A percentile compares a stretch with the other conserved stretches of the same genome.
Evolutionary conservation across 176 grass and related monocot genomes (phyloP).

Genomic region (Canna indica): DNA sequence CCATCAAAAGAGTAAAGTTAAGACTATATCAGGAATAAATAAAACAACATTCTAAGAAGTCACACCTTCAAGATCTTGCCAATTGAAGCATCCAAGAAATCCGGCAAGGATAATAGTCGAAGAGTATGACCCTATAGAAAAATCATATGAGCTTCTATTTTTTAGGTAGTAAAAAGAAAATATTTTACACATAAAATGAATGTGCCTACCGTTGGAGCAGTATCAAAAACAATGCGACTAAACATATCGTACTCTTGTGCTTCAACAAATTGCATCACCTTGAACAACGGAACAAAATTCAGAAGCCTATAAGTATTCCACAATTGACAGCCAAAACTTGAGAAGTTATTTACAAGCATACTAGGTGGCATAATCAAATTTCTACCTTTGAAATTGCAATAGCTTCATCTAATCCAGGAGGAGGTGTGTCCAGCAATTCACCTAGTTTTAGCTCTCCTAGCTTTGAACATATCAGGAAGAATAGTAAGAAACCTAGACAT

Average conservation of each 20-base stretch:
- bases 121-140: conserved; percentile 83
- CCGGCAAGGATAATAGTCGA: conserved; percentile 82
- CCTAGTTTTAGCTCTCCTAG: conserved; percentile 91
- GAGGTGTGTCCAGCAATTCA: conserved; percentile 75
- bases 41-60: not conserved
- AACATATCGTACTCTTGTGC: conserved; percentile 81
- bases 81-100: conserved; percentile 96
- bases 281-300: conserved; percentile 7
- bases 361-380: not conserved
- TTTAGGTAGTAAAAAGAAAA: not conserved
- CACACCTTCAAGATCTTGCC: conserved; percentile 89
- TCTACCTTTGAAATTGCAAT: conserved; percentile 91
- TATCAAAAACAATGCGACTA: conserved; percentile 93
- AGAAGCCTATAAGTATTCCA: not conserved
- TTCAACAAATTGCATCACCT: conserved; percentile 98
- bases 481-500: not conserved
- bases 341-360: conserved; percentile 2
- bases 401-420: conserved; percentile 93
- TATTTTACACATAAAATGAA: not conserved
- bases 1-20: no score
- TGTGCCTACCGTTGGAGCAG: conserved; percentile 68
- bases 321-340: conserved; percentile 22
- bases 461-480: conserved; percentile 35
- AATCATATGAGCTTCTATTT: not conserved
- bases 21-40: not conserved